Conservation (phyloP, 176 grass and related monocot genomes). For the Rhynchospora tenuis region DNA sequence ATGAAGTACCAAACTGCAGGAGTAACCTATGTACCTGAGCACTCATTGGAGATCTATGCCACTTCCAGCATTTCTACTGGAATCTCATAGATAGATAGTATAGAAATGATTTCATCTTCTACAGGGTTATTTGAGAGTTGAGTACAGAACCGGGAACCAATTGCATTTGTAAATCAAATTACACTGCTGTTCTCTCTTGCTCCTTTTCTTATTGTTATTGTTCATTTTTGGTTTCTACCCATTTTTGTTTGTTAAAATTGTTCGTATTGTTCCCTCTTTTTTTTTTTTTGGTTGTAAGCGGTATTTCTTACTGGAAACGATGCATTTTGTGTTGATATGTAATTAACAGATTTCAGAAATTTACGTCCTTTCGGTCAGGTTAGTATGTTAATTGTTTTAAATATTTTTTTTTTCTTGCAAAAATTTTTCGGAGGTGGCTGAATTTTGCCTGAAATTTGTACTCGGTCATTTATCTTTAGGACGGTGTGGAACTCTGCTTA, state of each 20-base stretch:
- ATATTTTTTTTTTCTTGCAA: background rate
- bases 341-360: constrained; percentile 3
- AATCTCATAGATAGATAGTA: constrained; percentile 39
- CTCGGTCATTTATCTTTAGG: background rate
- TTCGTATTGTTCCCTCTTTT: background rate
- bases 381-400: background rate
- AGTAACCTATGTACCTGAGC: constrained; percentile 75
- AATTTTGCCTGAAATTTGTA: background rate
- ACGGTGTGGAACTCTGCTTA: background rate
- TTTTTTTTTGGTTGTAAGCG: background rate
- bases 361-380: constrained; percentile 1
- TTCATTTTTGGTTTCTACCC: background rate
- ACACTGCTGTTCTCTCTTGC: background rate
- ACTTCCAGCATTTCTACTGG: constrained; percentile 61
- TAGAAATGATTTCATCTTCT: constrained; percentile 3
- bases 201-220: background rate
- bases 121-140: constrained; percentile 1
- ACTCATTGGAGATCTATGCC: constrained; percentile 86
- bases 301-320: background rate
- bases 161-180: constrained; percentile 2
- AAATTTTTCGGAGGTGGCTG: background rate
- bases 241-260: background rate
- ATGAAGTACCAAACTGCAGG: constrained; percentile 33
- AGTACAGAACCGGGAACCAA: background rate
- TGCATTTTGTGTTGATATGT: constrained; percentile 17